These are phyloP conservation scores for Emergomyces orientalis DNA, from an alignment of 2,329 filamentous ascomycete genomes.

Conservation along the genomic window DNA sequence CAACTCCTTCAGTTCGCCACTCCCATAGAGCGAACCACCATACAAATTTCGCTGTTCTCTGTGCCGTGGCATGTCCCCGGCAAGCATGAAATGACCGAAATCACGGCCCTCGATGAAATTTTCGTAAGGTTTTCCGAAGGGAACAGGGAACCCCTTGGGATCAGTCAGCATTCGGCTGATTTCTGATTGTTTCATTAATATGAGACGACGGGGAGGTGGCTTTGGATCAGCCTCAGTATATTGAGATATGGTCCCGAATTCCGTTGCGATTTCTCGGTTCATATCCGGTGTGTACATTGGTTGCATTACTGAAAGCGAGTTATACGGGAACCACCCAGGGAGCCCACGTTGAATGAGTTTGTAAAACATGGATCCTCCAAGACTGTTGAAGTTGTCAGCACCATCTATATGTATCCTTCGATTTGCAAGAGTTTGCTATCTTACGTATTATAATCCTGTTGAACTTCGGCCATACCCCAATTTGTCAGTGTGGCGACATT, in stretches of 20 bases:
- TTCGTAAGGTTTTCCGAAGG: slow-evolving; percentile 14
- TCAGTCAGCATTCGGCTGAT: slow-evolving; percentile 17
- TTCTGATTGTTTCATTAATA: slow-evolving; percentile 14
- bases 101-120: slow-evolving; percentile 17
- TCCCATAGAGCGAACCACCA: slow-evolving; percentile 8
- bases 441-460: slow-evolving; percentile 22
- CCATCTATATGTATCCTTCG: not conserved
- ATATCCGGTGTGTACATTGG: slow-evolving; percentile 21
- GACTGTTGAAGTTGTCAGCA: slow-evolving; percentile 7
- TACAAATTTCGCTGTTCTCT: slow-evolving; percentile 13
- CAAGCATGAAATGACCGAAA: slow-evolving; percentile 16
- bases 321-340: slow-evolving; percentile 22
- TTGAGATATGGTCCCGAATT: slow-evolving; percentile 15
- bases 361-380: slow-evolving; percentile 23
- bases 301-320: slow-evolving; percentile 20
- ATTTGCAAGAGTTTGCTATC: not conserved
- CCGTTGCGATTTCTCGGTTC: slow-evolving; percentile 20
- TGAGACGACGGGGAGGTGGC: slow-evolving; percentile 9
- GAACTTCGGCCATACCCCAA: slow-evolving; percentile 31
- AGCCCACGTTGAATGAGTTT: slow-evolving; percentile 22
- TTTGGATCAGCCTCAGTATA: slow-evolving; percentile 10
- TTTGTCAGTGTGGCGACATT: slow-evolving; percentile 28
- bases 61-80: slow-evolving; percentile 13
- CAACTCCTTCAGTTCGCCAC: slow-evolving; percentile 8
- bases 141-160: slow-evolving; percentile 17